Conservation (phyloP, 768 basidiomycete genomes). For the Psilocybe azurescens region DNA sequence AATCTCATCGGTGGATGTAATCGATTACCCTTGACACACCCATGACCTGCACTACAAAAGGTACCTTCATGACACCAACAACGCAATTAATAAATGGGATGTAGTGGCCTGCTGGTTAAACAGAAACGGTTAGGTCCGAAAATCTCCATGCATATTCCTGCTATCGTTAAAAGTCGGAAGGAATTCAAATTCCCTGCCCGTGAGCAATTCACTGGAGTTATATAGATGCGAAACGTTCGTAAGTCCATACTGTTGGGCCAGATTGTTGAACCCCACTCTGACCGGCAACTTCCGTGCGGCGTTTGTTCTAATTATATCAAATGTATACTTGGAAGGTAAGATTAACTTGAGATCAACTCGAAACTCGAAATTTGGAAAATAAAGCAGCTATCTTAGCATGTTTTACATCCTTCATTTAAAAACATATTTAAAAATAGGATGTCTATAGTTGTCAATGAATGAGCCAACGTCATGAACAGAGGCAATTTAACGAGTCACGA, state of each 20-base stretch:
- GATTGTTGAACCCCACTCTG: neutral
- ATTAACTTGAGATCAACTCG: neutral
- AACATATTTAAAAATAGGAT: too few species aligned
- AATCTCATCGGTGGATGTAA: slow-evolving; percentile 6
- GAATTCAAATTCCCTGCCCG: neutral
- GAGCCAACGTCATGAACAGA: too few species aligned
- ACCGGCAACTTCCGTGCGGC: slow-evolving; percentile 22
- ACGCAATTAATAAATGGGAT: neutral
- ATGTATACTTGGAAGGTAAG: neutral
- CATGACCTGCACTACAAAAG: neutral
- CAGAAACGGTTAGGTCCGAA: neutral
- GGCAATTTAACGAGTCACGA: too few species aligned
- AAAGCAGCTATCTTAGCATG: neutral
- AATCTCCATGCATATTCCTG: neutral
- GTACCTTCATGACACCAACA: neutral
- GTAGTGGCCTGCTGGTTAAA: neutral
- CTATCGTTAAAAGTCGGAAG: neutral
- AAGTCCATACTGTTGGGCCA: slow-evolving; percentile 11
- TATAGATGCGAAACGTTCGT: neutral
- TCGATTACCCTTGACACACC: slow-evolving; percentile 2
- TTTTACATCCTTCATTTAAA: too few species aligned
- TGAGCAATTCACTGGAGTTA: neutral
- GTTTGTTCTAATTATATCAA: slow-evolving; percentile 14
- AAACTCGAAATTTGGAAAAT: neutral
- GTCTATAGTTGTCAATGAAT: too few species aligned